Evolutionary conservation across 768 basidiomycete genomes (phyloP).

Genomic region (Mrakia frigida): DNA sequence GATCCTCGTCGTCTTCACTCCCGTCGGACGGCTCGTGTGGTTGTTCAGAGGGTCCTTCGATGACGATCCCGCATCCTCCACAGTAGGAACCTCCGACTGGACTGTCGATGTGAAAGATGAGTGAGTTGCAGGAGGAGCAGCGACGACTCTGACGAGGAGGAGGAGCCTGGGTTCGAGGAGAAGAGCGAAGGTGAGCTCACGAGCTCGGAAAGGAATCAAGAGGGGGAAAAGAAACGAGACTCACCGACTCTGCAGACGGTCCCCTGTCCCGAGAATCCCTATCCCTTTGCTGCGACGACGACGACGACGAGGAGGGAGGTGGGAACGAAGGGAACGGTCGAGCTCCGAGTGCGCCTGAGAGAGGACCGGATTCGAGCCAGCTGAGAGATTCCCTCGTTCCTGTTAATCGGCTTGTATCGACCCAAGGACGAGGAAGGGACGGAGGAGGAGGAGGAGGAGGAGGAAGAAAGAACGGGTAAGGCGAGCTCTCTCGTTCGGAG

Average conservation of each 20-base stretch:
- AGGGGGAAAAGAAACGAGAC: too few relatives aligned
- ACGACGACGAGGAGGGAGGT: not conserved
- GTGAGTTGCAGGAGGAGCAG: too few relatives aligned
- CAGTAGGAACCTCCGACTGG: too few relatives aligned
- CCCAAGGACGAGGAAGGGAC: not conserved
- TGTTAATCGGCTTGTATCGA: not conserved
- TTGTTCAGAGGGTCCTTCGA: not conserved
- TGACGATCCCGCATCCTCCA: too few relatives aligned
- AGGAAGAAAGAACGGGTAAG: not conserved
- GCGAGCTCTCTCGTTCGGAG: not conserved
- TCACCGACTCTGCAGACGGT: too few relatives aligned
- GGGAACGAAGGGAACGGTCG: not conserved
- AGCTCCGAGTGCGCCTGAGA: not conserved
- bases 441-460: not conserved
- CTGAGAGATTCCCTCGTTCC: not conserved
- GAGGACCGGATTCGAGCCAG: not conserved
- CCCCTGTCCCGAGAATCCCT: too few relatives aligned
- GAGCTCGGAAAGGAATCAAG: too few relatives aligned
- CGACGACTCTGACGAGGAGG: too few relatives aligned
- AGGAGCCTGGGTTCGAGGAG: too few relatives aligned
- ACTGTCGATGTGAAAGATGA: too few relatives aligned
- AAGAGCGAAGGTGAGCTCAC: too few relatives aligned
- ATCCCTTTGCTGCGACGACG: not conserved
- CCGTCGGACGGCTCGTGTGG: not conserved
- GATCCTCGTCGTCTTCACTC: not conserved